Conservation (phyloP, 1,139 yeast species). For the Pichia sp. region DNA sequence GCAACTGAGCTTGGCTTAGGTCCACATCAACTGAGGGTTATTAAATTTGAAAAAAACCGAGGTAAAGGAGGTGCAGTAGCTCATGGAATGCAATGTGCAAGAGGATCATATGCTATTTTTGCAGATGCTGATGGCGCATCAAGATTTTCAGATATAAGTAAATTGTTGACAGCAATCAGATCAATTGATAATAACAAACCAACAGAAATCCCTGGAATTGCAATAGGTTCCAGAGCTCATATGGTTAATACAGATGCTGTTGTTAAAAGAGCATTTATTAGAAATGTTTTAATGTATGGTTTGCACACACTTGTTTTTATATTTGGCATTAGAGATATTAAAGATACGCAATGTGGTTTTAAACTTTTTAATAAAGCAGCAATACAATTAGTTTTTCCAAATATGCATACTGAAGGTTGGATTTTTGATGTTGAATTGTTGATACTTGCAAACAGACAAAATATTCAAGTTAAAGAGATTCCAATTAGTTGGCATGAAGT, state of each 20-base stretch:
- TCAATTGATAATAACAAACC: conserved; percentile 26
- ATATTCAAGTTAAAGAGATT: conserved; percentile 62
- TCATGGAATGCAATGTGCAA: conserved; percentile 74
- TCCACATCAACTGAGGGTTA: conserved; percentile 62
- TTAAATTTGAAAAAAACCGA: conserved; percentile 63
- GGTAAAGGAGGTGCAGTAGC: conserved; percentile 99
- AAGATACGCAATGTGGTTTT: conserved; percentile 97
- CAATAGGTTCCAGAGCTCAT: conserved; percentile 93
- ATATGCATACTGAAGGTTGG: conserved; percentile 97
- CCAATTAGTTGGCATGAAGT: conserved; percentile 97
- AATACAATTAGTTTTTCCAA: conserved; percentile 64
- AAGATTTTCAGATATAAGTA: conserved; percentile 59
- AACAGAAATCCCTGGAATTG: conserved; percentile 44
- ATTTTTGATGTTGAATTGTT: conserved; percentile 93
- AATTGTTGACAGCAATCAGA: conserved; percentile 42
- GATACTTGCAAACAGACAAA: conserved; percentile 68
- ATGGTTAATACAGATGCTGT: conserved; percentile 97
- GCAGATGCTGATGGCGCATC: conserved; percentile 99
- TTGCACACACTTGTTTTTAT: conserved; percentile 78
- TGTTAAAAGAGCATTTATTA: conserved; percentile 78
- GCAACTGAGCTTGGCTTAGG: conserved; percentile 47
- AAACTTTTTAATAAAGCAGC: conserved; percentile 77
- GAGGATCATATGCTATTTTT: conserved; percentile 72
- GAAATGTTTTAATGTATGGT: conserved; percentile 91
- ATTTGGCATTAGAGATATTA: conserved; percentile 80